Evolutionary conservation across 1,139 yeast species (phyloP).

Genomic region (Komagataea norvegica): DNA sequence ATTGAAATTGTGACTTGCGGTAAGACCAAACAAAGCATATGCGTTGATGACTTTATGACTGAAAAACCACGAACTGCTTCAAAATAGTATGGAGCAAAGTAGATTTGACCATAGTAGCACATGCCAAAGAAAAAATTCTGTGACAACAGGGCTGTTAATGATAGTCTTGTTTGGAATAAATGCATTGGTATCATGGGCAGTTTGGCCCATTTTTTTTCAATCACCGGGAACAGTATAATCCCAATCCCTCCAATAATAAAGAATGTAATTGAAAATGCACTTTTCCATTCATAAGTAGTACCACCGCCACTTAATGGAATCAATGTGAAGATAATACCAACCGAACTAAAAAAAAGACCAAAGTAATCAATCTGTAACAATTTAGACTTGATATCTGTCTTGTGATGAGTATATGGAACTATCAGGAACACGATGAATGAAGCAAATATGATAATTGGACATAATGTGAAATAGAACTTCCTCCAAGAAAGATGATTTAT

Average conservation of each 20-base stretch:
- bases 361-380: conserved; percentile 43
- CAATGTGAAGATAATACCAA: conserved; percentile 40
- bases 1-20: conserved; percentile 39
- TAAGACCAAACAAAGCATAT: conserved; percentile 41
- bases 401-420: conserved; percentile 19
- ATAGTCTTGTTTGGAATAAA: conserved; percentile 33
- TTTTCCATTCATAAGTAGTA: conserved; percentile 45
- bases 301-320: conserved; percentile 55
- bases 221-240: conserved; percentile 37
- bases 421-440: conserved; percentile 15
- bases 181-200: conserved; percentile 55
- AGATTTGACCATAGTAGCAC: conserved; percentile 29
- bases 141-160: conserved; percentile 37
- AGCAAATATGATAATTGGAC: conserved; percentile 38
- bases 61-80: conserved; percentile 43
- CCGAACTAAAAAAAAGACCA: conserved; percentile 44
- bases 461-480: conserved; percentile 42
- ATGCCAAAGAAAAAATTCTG: conserved; percentile 48
- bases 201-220: conserved; percentile 47
- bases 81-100: conserved; percentile 41
- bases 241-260: conserved; percentile 43
- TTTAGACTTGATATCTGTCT: conserved; percentile 26
- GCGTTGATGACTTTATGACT: conserved; percentile 37
- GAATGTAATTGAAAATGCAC: conserved; percentile 43
- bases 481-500: conserved; percentile 43